Base-by-base conservation (phyloP, 2,329 filamentous ascomycete species). In the Eutypella sp. region DNA sequence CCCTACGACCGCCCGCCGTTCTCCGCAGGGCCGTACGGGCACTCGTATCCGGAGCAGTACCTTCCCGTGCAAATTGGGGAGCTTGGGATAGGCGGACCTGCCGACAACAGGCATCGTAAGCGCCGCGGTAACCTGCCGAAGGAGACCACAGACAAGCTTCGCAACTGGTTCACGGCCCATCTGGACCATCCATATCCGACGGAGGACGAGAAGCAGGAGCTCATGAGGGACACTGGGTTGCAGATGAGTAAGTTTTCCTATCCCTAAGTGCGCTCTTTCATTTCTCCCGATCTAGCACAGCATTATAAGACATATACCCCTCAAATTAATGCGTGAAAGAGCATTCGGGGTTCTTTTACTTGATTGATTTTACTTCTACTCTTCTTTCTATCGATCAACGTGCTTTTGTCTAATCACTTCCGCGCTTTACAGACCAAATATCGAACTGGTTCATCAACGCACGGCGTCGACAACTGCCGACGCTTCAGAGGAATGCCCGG, bases 91-190 rank as follows among this genome's bases (percentile, higher is more conserved):
- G 64, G 63, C 7, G 54, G 67, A 44, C 62, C 60, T 16, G 67
- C 62, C 2, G 75, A 78, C 46, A 68, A 60, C 47, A 79, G 76
- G 61, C 74, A 74, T 53, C 69, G 79, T 25, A 84, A 81, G 63
- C 76, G 89, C 43, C 78, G 90, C 33, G 90, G 90, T 1, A 96
- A 96, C 59, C 73, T 96, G 3, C 90, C 90, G n/a, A 95, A 95
- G 61, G 86, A 90, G 45, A 88, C 89, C 0, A 96, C 89, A 0
- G 87, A 91, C 61, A 84, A 87, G 54, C 73, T 96, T 34, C 81
- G 87, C 44, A 73, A 79, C 0, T 96, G 90, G 90, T 91, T 95
- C 54, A 68, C 83, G 42, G 75, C 76, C n/a, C 86, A 93, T 64
- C 67, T 90, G 7, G 74, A 82, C 49, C 89, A 93, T 59, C 89